Evolutionary conservation across 129 eudicot species (phyloP).

Genomic region (Centrapalus pauciflorus): DNA sequence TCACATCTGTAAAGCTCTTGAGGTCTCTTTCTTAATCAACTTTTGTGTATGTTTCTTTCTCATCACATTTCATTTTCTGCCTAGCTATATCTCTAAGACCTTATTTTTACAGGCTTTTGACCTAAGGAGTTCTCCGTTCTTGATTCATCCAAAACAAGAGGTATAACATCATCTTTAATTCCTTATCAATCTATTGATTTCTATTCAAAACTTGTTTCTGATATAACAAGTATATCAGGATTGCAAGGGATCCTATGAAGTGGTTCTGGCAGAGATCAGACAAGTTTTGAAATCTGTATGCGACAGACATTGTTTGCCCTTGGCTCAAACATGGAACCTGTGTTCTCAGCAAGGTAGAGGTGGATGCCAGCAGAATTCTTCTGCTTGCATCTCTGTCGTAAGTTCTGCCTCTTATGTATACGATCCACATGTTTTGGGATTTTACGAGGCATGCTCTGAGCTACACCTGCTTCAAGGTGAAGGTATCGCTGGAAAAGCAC

Average conservation of each 20-base stretch:
- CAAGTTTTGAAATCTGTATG: conserved; percentile 43
- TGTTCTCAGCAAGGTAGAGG: conserved; percentile 46
- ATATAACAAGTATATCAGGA: conserved; percentile 26
- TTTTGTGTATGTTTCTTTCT: not conserved
- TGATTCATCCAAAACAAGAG: conserved; percentile 35
- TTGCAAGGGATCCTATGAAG: conserved; percentile 25
- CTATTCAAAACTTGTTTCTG: conserved; percentile 10
- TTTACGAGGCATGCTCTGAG: conserved; percentile 52
- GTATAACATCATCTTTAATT: conserved; percentile 19
- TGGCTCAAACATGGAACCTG: conserved; percentile 66
- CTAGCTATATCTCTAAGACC: not conserved
- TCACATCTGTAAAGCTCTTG: conserved; percentile 60
- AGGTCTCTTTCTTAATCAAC: conserved; percentile 36
- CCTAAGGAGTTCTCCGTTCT: conserved; percentile 40
- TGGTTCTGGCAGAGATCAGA: conserved; percentile 39
- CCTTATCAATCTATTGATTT: not conserved
- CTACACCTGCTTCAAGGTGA: conserved; percentile 45
- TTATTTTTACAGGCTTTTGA: conserved; percentile 57
- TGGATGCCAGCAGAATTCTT: conserved; percentile 30
- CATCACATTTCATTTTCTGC: not conserved
- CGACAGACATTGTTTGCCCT: conserved; percentile 39
- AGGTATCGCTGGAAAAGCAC: conserved; percentile 61
- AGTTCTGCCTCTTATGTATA: conserved; percentile 47
- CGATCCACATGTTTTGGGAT: conserved; percentile 35
- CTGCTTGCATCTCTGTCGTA: conserved; percentile 39